These are phyloP conservation scores for Fusarium proliferatum DNA, from an alignment of 2,329 filamentous ascomycete species.

Conservation along the genomic window DNA sequence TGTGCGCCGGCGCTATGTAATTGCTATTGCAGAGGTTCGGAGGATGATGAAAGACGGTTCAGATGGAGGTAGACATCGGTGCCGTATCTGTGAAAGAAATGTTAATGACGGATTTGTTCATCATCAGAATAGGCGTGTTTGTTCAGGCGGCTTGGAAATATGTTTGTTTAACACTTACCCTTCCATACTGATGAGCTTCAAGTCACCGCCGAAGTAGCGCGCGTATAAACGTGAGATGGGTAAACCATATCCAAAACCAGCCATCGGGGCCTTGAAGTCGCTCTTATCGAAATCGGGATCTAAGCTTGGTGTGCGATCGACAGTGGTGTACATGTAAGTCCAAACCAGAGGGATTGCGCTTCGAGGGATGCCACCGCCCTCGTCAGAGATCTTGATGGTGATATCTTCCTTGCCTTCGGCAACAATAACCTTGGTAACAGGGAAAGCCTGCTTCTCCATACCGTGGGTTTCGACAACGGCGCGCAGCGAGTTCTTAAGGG, in stretches of 20 bases:
- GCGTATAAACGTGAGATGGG: conserved; percentile 95
- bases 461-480: conserved; percentile 97
- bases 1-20: conserved; percentile 63
- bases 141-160: background rate
- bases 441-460: conserved; percentile 94
- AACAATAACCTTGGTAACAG: conserved; percentile 96
- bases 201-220: conserved; percentile 94
- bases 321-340: conserved; percentile 99
- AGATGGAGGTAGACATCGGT: conserved; percentile 99
- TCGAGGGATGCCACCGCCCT: conserved; percentile 94
- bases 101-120: conserved; percentile 25
- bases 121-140: background rate
- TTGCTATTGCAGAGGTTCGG: conserved; percentile 95
- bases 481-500: conserved; percentile 96
- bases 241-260: conserved; percentile 96
- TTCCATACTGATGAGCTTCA: conserved; percentile 99
- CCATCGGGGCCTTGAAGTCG: conserved; percentile 99
- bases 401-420: conserved; percentile 99
- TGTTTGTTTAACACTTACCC: conserved; percentile 70
- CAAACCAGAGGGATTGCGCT: conserved; percentile 97
- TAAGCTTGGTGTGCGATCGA: conserved; percentile 92
- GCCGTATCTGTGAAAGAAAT: conserved; percentile 75
- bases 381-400: conserved; percentile 97
- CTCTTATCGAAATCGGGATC: conserved; percentile 99
- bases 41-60: conserved; percentile 93